Evolutionary conservation across 2,329 filamentous ascomycete genomes (phyloP).

Genomic region (Pseudogymnoascus sp.): DNA sequence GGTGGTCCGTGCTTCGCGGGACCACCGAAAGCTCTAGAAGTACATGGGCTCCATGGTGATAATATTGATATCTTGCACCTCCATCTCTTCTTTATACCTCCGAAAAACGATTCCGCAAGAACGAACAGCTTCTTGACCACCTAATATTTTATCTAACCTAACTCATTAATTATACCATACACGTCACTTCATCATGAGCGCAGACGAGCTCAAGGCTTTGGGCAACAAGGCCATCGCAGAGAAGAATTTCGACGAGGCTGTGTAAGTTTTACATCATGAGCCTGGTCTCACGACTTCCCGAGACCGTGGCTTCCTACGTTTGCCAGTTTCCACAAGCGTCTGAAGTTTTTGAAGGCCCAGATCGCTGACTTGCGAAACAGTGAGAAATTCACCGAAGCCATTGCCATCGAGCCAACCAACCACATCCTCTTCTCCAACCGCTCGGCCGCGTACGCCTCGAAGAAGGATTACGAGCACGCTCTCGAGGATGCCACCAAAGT

Average conservation of each 20-base stretch:
- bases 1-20: constrained; percentile 11
- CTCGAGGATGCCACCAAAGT: constrained; percentile 88
- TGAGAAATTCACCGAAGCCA: constrained; percentile 90
- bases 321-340: constrained; percentile 12
- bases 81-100: constrained; percentile 1
- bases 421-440: constrained; percentile 98
- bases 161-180: constrained; percentile 1
- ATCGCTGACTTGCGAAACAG: constrained; percentile 37
- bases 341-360: neutral
- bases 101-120: neutral
- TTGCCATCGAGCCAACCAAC: constrained; percentile 77
- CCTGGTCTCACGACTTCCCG: neutral
- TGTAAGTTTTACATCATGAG: constrained; percentile 52
- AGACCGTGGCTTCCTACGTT: neutral
- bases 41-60: constrained; percentile 4
- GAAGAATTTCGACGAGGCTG: constrained; percentile 91
- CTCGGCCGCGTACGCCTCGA: constrained; percentile 78
- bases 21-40: constrained; percentile 19
- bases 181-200: constrained; percentile 26
- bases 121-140: constrained; percentile 4
- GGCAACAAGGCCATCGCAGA: constrained; percentile 98
- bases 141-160: neutral
- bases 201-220: constrained; percentile 83
- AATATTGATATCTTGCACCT: constrained; percentile 1
- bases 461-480: constrained; percentile 78